Base-by-base conservation (phyloP, 129 eudicot genomes). In the Centrapalus pauciflorus region DNA sequence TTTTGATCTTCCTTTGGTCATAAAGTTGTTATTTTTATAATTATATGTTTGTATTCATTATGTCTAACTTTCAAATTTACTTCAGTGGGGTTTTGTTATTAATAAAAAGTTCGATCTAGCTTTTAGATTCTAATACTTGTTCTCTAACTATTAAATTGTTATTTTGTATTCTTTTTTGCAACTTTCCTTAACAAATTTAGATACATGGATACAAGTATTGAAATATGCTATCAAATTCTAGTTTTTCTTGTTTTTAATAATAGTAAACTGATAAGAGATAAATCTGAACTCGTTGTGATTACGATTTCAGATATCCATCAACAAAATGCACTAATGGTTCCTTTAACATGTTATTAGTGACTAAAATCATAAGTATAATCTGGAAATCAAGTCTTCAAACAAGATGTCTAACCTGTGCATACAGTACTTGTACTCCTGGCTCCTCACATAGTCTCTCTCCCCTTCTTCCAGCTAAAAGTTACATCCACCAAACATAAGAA, bases 391-490 rank as follows among this genome's bases (percentile, higher is more conserved):
- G 41, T n/a, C 51, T 30, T 8, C 30, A 21, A 62, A 9, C 16
- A 19, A 59, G 45, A 25, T 33, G 38, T 54, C 64, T 80, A 74
- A 92, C 98, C 83, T 85, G 87, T 88, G 85, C 91, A 88, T 83
- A 77, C 98, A 92, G 77, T 88, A 92, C 82, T 88, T 92, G 90
- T 88, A 88, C 79, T 92, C 96, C 30, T 81, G 84, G 61, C 91
- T 81, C 70, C 98, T 85, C 34, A 67, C 30, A 67, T 76, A 76
- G 61, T 92, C 98, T 71, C 81, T 92, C 81, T 92, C 98, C 29
- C 98, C 98, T 83, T 92, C 98, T 80, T 92, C 98, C 82, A 92
- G 75, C 98, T 92, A 59, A 49, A 46, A 52, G 25, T 7, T 4
- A 29, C 20, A 63, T 45, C 59, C 70, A 61, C 50, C 64, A 61